These are phyloP conservation scores for Chlamydomonas incerta DNA, from an alignment of 139 green algal species.

Conservation along the genomic window DNA sequence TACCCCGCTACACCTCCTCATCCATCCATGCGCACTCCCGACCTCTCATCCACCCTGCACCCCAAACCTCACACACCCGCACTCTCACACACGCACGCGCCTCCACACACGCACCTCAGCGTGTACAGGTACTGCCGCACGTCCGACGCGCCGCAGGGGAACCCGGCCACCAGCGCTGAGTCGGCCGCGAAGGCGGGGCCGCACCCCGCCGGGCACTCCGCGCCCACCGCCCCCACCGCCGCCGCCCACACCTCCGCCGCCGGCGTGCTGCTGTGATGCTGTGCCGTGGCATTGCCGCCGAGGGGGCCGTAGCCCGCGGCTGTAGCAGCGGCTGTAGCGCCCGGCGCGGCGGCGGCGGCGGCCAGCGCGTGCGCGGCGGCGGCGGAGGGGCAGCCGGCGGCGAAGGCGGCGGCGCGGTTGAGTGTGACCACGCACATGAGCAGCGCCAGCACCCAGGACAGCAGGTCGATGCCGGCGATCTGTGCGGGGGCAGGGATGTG, in stretches of 20 bases:
- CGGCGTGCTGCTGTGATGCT: no score
- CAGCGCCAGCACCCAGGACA: not conserved
- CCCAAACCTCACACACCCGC: no score
- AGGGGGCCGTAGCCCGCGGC: no score
- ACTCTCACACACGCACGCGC: no score
- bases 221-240: no score
- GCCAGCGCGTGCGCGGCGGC: not conserved
- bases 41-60: no score
- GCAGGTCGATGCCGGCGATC: not conserved
- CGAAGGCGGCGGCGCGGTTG: not conserved
- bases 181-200: not conserved
- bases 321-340: no score
- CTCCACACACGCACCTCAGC: slow-evolving; percentile 3
- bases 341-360: no score
- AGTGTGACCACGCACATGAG: not conserved
- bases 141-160: not conserved
- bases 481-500: not conserved
- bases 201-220: not conserved
- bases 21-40: no score
- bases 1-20: no score
- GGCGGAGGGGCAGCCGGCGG: not conserved
- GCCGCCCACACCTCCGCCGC: no score
- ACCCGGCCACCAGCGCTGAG: not conserved
- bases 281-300: no score
- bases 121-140: slow-evolving; percentile 18